Base-by-base conservation (phyloP, 768 basidiomycete genomes). In the Rhizopogon roseolus region DNA sequence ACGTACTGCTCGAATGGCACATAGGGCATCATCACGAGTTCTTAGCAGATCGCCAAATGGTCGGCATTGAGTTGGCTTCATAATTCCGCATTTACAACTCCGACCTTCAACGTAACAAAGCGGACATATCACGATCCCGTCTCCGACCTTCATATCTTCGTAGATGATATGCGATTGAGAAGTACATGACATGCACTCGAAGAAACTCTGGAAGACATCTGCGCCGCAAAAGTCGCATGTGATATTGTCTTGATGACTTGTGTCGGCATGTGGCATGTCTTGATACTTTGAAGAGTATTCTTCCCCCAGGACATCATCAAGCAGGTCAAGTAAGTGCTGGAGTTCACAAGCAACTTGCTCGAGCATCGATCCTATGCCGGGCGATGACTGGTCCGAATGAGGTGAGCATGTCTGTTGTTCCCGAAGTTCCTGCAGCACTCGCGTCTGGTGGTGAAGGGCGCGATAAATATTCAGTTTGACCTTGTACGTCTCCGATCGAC, bases 141-240 rank as follows among this genome's bases (percentile, higher is more conserved):
- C 74, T 1, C 77, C 78, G 10, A 62, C 60, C 16, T 54, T 61
- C 10, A 66, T 38, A 45, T 66, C 44, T 40, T 48, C 57, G 10
- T 39, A 11, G 7, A 59, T 55, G 27, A 3, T 44, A 25, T 61
- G 52, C 40, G 56, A 46, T 6, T 54, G 25, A n/a, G 59, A 43
- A 54, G 70, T 67, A 60, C 88, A 88, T 1, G 59, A 54, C 1
- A 64, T 62, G 62, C 90, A 93, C 64, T 88, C 84, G 57, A 93
- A 88, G 64, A 84, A 91, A 56, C 85, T 84, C 58, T 90, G 84
- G 59, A 92, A 93, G 55, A 93, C 80, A 61, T 93, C 91, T 3
- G 80, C 81, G 16, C 82, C 84, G 60, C 91, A 93, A 64, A 90
- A 92, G 63, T 93, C 90, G 62, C 91, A 93, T 7, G 61, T 71